phyloP scores from a whole-genome alignment of 495 filamentous ascomycete genomes.

The Corynascus novoguineensis region DNA sequence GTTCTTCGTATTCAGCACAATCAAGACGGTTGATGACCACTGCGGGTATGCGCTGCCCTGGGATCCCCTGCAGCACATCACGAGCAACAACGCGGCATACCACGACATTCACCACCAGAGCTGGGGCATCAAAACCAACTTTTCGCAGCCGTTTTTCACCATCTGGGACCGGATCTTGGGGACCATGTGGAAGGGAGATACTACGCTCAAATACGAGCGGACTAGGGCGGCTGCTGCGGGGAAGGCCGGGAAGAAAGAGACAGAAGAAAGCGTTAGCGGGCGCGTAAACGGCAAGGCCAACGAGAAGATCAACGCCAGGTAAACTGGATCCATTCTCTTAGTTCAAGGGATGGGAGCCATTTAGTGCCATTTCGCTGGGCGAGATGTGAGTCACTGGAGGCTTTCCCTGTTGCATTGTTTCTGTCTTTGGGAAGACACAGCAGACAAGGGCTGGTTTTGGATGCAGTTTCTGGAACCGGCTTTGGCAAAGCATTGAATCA shows the following conservation, averaged over 20 bases:
- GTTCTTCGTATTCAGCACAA: conserved; percentile 77
- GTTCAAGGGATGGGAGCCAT: neutral
- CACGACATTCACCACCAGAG: conserved; percentile 98
- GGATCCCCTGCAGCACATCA: conserved; percentile 87
- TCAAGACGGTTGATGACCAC: conserved; percentile 98
- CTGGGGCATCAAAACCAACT: conserved; percentile 90
- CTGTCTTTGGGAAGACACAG: conserved; percentile 5
- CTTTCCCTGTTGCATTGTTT: neutral
- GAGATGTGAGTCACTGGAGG: neutral
- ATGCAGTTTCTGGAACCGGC: neutral
- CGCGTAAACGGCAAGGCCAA: neutral
- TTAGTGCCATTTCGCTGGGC: conserved; percentile 1
- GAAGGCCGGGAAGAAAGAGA: conserved; percentile 25
- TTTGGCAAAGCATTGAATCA: neutral
- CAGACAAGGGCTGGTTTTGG: neutral
- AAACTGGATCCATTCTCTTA: neutral
- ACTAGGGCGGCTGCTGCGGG: conserved; percentile 32
- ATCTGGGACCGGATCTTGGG: conserved; percentile 73
- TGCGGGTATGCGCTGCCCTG: conserved; percentile 93
- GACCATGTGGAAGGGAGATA: conserved; percentile 66
- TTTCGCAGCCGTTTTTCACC: conserved; percentile 78
- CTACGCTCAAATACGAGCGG: conserved; percentile 38
- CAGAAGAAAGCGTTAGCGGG: neutral
- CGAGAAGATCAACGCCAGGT: neutral
- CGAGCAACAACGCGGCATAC: conserved; percentile 88